Evolutionary conservation across 352 stramenopile species (phyloP), one percentile per base, ranked within the genome.

Genomic region (Globisporangium polare): DNA sequence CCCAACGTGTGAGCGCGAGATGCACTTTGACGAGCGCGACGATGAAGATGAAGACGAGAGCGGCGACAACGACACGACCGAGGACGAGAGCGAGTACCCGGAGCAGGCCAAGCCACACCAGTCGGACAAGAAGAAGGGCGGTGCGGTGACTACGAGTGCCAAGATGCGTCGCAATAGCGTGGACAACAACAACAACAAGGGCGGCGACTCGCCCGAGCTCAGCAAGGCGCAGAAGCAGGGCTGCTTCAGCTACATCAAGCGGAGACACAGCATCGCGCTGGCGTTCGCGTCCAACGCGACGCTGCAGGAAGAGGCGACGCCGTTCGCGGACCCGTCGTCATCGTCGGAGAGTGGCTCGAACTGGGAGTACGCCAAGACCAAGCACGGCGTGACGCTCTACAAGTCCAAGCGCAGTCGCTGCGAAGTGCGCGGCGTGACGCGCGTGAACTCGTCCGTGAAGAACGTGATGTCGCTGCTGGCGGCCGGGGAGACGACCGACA

Each of bases 191-290:
- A 58, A 24, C 20, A 35, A 20, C 39, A 45, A 45, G 39, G 18
- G 18, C 2, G 39, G n/a, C 41, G 26, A 37, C 5, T 10, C 33
- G 29, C 47, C 60, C 17, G 66, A 74, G 58, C 70, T 91, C 8
- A 88, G 74, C 46, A 67, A 53, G 3, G 79, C 74, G n/a, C 83
- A 94, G 64, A 91, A 92, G 53, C 74, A 73, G n/a, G 82, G 83
- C 5, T 94, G 85, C 62, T 92, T 90, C 63, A 75, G 78, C 59
- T 92, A 94, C 73, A 94, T 94, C 50, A 86, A 91, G 57, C 69
- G 78, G 17, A 68, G 85, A 26, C 80, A 94, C 58, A 83, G 72
- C 55, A 83, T 89, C 42, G 85, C 85, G 2, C 63, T 90, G 27
- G 82, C 80, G 6, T 94, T 94, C 53, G 78, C 85, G 42, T 85